Base-by-base conservation (phyloP, 805 yeast genomes). In the Pichia thaimueangensis region DNA sequence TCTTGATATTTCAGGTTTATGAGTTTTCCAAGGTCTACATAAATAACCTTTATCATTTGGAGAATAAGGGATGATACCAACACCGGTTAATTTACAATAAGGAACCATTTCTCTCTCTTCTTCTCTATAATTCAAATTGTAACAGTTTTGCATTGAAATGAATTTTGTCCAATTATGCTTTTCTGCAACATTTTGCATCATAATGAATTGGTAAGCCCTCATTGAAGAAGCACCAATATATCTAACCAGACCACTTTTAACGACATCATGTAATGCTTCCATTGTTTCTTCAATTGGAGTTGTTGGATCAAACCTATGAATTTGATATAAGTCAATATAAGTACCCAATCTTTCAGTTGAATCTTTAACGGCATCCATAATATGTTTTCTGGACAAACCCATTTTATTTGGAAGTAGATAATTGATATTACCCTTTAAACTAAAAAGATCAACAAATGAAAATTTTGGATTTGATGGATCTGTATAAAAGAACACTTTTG, bases 191-290 rank as follows among this genome's bases (percentile, higher is more conserved):
- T 58, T 61, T 52, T 80, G 85, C 51, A 76, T 51, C 44, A 68
- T 68, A 6, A 67, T 73, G 54, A 79, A 76, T 50, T 78, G 78
- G 17, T 60, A 56, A 3, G 78, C 72, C 49, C 65, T 64, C 83
- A 79, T 78, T 2, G 78, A 63, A 1, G 81, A 76, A 2, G 83
- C 82, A 19, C 84, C 83, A 43, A 78, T 68, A 55, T 78, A 78
- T 39, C 80, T 63, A 6, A 65, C 67, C 24, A 60, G 53, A 12
- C 81, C 80, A 27, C 52, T 43, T 22, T 63, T 59, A 16, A 74
- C 70, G 10, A 74, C 66, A 47, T 71, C 76, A 51, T 78, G 70
- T 52, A 78, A 60, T 1, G 82, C 72, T 52, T 58, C 69, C 80
- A 78, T 76, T 28, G 68, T 69, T 49, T 79, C 83, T 41, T 65